Evolutionary conservation across 805 yeast genomes (phyloP).

Genomic region (Yueomyces sinensis): DNA sequence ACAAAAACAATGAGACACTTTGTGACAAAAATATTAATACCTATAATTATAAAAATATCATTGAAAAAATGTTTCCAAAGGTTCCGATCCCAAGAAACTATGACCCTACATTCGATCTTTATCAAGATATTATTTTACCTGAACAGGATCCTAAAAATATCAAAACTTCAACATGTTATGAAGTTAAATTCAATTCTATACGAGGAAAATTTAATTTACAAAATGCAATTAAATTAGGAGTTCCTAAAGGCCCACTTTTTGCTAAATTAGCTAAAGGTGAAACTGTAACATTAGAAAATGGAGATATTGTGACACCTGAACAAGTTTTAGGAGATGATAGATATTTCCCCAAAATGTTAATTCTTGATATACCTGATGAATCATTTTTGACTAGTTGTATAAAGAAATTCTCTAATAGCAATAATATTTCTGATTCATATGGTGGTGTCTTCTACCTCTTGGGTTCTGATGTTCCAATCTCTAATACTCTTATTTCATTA

Average conservation of each 20-base stretch:
- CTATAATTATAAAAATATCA: constrained; percentile 16
- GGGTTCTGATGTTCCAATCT: constrained; percentile 41
- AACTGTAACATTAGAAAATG: constrained; percentile 43
- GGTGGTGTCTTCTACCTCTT: constrained; percentile 64
- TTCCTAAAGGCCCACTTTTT: constrained; percentile 51
- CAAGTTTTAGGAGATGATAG: constrained; percentile 61
- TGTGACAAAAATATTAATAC: too few relatives aligned
- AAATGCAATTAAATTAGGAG: constrained; percentile 55
- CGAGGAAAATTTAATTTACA: constrained; percentile 66
- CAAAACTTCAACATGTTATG: constrained; percentile 41
- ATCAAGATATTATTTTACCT: constrained; percentile 27
- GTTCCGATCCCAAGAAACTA: constrained; percentile 27
- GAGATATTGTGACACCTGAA: constrained; percentile 45
- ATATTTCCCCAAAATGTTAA: constrained; percentile 42
- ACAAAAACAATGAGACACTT: not conserved
- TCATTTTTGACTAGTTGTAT: constrained; percentile 25
- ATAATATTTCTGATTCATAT: constrained; percentile 16
- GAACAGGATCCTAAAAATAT: constrained; percentile 4
- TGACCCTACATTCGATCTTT: constrained; percentile 27
- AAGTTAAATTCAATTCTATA: constrained; percentile 48
- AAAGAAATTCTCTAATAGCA: constrained; percentile 15
- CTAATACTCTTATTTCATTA: constrained; percentile 33
- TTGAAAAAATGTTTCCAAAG: constrained; percentile 44
- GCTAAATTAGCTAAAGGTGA: constrained; percentile 48
- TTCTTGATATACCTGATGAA: constrained; percentile 59